These are phyloP conservation scores for Collybiopsis confluens DNA, from an alignment of 768 basidiomycete genomes.

Conservation along the genomic window DNA sequence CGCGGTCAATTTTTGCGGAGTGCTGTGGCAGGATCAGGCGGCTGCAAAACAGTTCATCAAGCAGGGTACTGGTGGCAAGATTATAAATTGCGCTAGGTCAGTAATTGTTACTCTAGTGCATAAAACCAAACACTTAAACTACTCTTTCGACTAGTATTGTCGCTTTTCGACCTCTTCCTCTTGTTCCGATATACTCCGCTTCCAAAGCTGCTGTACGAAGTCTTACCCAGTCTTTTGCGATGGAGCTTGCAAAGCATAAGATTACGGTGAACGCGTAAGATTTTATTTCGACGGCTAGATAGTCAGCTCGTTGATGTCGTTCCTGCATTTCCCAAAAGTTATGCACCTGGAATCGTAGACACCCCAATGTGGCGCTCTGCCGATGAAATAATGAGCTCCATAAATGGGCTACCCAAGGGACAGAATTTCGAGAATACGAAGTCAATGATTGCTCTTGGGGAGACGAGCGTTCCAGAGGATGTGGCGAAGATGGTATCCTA, in stretches of 20 bases:
- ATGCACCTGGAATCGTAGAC: constrained; percentile 10
- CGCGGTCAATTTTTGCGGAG: constrained; percentile 25
- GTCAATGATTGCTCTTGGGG: constrained; percentile 9
- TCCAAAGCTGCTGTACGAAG: constrained; percentile 11
- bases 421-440: constrained; percentile 7
- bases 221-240: constrained; percentile 10
- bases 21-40: constrained; percentile 27
- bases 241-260: constrained; percentile 7
- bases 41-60: constrained; percentile 32
- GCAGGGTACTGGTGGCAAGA: constrained; percentile 30
- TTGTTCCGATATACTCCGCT: constrained; percentile 6
- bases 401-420: constrained; percentile 5
- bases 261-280: constrained; percentile 10
- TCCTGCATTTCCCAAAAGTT: not conserved
- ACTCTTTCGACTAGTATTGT: not conserved
- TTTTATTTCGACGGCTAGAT: not conserved
- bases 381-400: constrained; percentile 1
- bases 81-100: constrained; percentile 23
- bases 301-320: not conserved
- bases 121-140: too few species aligned
- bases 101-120: not conserved
- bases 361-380: constrained; percentile 7
- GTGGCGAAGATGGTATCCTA: constrained; percentile 22
- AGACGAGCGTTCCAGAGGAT: constrained; percentile 17
- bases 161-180: not conserved